A percentile compares a stretch with the other conserved stretches of the same genome.
These are phyloP conservation scores for Oryza officinalis DNA, from an alignment of 176 grass and related monocot species.

Conservation along the genomic window DNA sequence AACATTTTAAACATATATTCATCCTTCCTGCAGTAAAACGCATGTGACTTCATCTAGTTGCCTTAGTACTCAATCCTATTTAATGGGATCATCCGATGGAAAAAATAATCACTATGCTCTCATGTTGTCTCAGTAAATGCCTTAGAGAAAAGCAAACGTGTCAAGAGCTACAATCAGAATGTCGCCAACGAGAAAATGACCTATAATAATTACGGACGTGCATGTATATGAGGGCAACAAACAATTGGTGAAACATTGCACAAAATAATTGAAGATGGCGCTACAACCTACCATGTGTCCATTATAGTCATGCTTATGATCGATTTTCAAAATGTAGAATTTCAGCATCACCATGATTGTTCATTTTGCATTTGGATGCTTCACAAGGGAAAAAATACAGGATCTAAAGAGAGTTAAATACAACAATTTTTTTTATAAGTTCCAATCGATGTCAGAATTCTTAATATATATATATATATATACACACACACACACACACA, in stretches of 20 bases:
- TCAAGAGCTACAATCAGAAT: not conserved
- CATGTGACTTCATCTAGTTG: no score
- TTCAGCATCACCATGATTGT: not conserved
- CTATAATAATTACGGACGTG: not conserved
- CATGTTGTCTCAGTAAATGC: not conserved
- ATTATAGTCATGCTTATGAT: not conserved
- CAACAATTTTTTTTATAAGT: not conserved
- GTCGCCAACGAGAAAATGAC: not conserved
- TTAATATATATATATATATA: not conserved
- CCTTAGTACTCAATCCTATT: not conserved
- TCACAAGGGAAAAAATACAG: not conserved
- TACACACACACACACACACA: no score
- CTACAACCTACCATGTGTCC: not conserved
- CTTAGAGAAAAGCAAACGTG: not conserved
- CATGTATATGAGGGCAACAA: not conserved
- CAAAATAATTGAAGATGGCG: conserved; percentile 16
- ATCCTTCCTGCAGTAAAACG: no score
- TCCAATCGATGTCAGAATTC: not conserved
- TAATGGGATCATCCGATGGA: not conserved
- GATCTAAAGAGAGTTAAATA: no score
- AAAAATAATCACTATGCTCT: not conserved
- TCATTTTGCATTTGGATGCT: not conserved
- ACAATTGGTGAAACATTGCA: not conserved
- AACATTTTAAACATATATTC: no score
- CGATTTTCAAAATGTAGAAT: not conserved